Evolutionary conservation across 306 rosid genomes (phyloP).

Genomic region (Dalbergia cochinchinensis): DNA sequence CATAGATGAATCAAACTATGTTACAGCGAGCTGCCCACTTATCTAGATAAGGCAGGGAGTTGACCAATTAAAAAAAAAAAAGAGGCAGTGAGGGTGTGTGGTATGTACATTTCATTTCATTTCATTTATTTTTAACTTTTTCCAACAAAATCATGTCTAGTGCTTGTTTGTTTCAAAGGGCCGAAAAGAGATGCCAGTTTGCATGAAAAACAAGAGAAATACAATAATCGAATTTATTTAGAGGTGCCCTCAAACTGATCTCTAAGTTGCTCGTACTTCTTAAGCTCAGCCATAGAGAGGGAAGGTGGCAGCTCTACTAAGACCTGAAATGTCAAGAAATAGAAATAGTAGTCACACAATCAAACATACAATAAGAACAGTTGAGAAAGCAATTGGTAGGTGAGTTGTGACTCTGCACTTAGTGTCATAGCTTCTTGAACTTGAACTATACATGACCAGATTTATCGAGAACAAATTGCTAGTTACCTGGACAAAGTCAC

Average conservation of each 20-base stretch:
- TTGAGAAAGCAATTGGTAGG: slow-evolving; percentile 8
- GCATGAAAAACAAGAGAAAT: slow-evolving; percentile 16
- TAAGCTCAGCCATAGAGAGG: slow-evolving; percentile 77
- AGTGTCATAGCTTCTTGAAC: background rate
- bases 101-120: background rate
- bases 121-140: background rate
- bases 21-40: background rate
- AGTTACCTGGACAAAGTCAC: slow-evolving; percentile 84
- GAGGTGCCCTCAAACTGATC: slow-evolving; percentile 91
- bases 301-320: slow-evolving; percentile 79
- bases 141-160: background rate
- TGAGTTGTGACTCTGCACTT: background rate
- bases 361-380: slow-evolving; percentile 13
- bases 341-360: slow-evolving; percentile 38
- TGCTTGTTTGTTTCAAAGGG: background rate
- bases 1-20: background rate
- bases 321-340: slow-evolving; percentile 63
- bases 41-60: background rate
- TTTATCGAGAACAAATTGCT: slow-evolving; percentile 7
- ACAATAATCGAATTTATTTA: slow-evolving; percentile 49
- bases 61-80: too few relatives aligned
- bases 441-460: background rate
- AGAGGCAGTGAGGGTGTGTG: background rate
- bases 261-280: slow-evolving; percentile 82
- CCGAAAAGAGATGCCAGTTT: background rate